A percentile compares a stretch with the other conserved stretches of the same genome.
Conservation (phyloP, 129 eudicot species). For the Erigeron canadensis region DNA sequence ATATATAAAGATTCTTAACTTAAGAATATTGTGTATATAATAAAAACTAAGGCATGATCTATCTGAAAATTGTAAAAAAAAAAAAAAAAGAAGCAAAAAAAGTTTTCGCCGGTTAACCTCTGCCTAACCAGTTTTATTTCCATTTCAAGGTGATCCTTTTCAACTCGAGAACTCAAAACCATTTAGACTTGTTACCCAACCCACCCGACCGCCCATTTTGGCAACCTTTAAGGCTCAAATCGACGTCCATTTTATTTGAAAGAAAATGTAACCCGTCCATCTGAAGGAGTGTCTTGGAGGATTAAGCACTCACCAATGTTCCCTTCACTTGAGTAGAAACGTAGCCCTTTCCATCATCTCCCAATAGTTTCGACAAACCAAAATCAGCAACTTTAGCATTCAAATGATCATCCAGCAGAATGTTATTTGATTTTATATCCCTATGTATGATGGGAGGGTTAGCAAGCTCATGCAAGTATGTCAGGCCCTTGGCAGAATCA, state of each 20-base stretch:
- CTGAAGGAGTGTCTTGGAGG: not conserved
- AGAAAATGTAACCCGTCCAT: too few relatives aligned
- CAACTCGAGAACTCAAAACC: constrained; percentile 74
- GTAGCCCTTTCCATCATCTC: constrained; percentile 60
- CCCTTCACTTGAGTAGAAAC: constrained; percentile 84
- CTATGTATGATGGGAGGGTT: constrained; percentile 63
- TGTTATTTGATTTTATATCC: too few relatives aligned
- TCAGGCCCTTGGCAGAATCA: constrained; percentile 71
- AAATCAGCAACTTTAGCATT: too few relatives aligned
- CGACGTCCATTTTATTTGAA: too few relatives aligned
- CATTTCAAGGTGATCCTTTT: too few relatives aligned
- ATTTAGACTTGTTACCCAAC: constrained; percentile 37
- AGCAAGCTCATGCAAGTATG: constrained; percentile 85
- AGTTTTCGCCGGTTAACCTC: not conserved
- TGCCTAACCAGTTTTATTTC: too few relatives aligned
- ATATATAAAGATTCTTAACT: too few relatives aligned
- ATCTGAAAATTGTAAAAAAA: too few relatives aligned
- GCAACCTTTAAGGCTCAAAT: too few relatives aligned
- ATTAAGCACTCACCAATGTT: constrained; percentile 55
- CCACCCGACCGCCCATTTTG: too few relatives aligned
- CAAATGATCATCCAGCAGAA: too few relatives aligned
- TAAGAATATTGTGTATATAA: not conserved
- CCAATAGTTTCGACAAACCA: constrained; percentile 14
- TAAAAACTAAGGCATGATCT: not conserved
- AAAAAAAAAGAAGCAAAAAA: not conserved